A percentile compares a stretch with the other conserved stretches of the same genome.
phyloP scores from a whole-genome alignment of 441 rosid genomes.

The Adansonia grandidieri region DNA sequence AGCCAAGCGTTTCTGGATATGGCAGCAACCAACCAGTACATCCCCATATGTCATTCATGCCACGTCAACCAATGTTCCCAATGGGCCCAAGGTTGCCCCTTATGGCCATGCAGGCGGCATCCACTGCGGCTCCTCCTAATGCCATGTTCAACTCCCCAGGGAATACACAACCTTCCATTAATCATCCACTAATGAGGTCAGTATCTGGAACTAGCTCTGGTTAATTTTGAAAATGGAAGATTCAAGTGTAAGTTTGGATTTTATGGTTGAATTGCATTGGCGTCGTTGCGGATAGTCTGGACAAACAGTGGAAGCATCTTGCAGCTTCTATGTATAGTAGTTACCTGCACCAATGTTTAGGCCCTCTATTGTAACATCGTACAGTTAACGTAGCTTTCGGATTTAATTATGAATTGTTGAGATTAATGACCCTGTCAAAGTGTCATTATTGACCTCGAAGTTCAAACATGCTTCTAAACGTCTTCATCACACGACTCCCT shows the following conservation, averaged over 20 bases:
- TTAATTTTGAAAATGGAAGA: slow-evolving; percentile 46
- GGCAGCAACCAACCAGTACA: slow-evolving; percentile 59
- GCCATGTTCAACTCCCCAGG: slow-evolving; percentile 60
- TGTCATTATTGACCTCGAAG: background rate
- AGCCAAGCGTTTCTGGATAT: slow-evolving; percentile 61
- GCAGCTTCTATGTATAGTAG: slow-evolving; percentile 11
- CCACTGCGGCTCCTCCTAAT: slow-evolving; percentile 63
- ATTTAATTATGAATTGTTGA: slow-evolving; percentile 10
- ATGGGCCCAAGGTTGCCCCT: slow-evolving; percentile 77
- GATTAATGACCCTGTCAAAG: background rate
- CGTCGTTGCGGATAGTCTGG: slow-evolving; percentile 16
- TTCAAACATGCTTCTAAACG: no score
- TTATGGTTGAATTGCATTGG: background rate
- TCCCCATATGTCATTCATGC: slow-evolving; percentile 77
- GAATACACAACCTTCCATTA: slow-evolving; percentile 56
- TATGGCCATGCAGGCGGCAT: slow-evolving; percentile 58
- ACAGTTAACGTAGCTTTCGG: background rate
- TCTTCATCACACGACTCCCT: no score
- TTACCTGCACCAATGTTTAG: slow-evolving; percentile 11
- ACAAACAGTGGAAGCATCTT: slow-evolving; percentile 12
- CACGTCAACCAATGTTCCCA: slow-evolving; percentile 65
- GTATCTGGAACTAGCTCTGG: slow-evolving; percentile 70
- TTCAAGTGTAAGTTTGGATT: slow-evolving; percentile 6
- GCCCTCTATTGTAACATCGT: slow-evolving; percentile 20
- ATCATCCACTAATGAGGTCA: slow-evolving; percentile 64